A percentile compares a stretch with the other conserved stretches of the same genome.
Evolutionary conservation across 2,329 filamentous ascomycete species (phyloP).

Genomic region (Fusarium duplospermum): DNA sequence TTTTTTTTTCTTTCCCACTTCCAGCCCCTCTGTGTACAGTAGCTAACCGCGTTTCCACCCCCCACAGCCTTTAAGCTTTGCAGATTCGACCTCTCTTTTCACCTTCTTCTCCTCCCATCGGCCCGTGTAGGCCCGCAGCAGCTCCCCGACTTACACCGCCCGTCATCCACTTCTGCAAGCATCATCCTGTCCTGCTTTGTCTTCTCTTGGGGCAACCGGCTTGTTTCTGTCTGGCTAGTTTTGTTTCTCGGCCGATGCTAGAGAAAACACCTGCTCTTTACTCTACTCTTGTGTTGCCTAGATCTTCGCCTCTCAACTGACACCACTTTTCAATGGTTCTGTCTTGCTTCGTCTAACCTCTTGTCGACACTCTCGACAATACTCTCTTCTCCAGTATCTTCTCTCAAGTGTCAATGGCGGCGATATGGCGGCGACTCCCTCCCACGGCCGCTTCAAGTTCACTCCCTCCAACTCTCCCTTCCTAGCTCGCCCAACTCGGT

Average conservation of each 20-base stretch:
- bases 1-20: slow-evolving; percentile 2
- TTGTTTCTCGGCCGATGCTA: slow-evolving; percentile 6
- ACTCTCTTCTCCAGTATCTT: slow-evolving; percentile 19
- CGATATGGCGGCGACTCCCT: slow-evolving; percentile 69
- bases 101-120: slow-evolving; percentile 15
- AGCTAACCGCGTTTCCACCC: slow-evolving; percentile 15
- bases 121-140: slow-evolving; percentile 38
- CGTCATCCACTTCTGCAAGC: slow-evolving; percentile 40
- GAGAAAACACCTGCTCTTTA: neutral
- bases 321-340: slow-evolving; percentile 26
- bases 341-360: slow-evolving; percentile 14
- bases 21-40: slow-evolving; percentile 11
- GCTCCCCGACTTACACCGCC: slow-evolving; percentile 45
- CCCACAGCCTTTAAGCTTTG: slow-evolving; percentile 27
- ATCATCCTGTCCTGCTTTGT: slow-evolving; percentile 36
- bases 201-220: slow-evolving; percentile 1
- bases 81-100: slow-evolving; percentile 26
- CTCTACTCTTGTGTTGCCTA: slow-evolving; percentile 4
- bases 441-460: slow-evolving; percentile 70
- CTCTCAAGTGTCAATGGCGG: slow-evolving; percentile 61
- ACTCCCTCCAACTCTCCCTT: slow-evolving; percentile 84
- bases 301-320: neutral
- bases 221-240: slow-evolving; percentile 11
- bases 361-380: slow-evolving; percentile 12
- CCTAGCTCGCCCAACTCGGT: slow-evolving; percentile 68